Base-by-base conservation (phyloP, 2,329 filamentous ascomycete genomes). In the Chaetomiaceae sp. region DNA sequence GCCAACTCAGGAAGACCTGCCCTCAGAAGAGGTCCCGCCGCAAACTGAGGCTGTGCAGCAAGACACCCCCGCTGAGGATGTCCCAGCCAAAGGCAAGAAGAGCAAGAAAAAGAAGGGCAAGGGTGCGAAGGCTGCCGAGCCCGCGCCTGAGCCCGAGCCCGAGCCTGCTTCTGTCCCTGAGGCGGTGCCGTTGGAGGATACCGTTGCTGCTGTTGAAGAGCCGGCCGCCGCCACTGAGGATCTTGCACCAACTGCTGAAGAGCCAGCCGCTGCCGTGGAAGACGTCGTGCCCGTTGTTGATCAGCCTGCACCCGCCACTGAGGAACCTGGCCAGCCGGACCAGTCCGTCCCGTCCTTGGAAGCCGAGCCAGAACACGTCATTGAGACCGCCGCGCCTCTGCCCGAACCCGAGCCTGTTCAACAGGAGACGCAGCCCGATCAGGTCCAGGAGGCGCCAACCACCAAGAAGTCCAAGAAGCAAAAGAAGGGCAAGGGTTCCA, bases 401-500 rank as follows among this genome's bases (percentile, higher is more conserved):
- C 42, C 52, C 8, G 52, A 40, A 14, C 42, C 42, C 4, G 53
- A 47, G 39, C 37, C 29, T 9, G 27, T 37, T 20, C 27, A 33
- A 4, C 46, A 25, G 19, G 47, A 50, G 1, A 33, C 40, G 6
- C 25, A 22, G 6, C 6, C 53, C 6, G 55, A 57, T 33, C 48
- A 58, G 19, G 23, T 14, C 11, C 51, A 36, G 42, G 44, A 44
- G 29, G 57, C 47, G 9, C 43, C 55, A 3, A 48, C 42, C 1
- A 11, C 46, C 43, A 64, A 64, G 58, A 61, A 59, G 33, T 46
- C 59, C 19, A 67, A 66, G 58, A 67, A 70, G 61, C 67, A 66
- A 54, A 66, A 63, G 58, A 66, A 64, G 57, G 34, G 47, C 36
- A 58, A 62, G 60, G 59, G 54, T 25, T 55, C 50, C 23, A 51